A percentile compares a stretch with the other conserved stretches of the same genome.
phyloP scores from a whole-genome alignment of 1,284 basidiomycete species.

The Puccinia novopanici region DNA sequence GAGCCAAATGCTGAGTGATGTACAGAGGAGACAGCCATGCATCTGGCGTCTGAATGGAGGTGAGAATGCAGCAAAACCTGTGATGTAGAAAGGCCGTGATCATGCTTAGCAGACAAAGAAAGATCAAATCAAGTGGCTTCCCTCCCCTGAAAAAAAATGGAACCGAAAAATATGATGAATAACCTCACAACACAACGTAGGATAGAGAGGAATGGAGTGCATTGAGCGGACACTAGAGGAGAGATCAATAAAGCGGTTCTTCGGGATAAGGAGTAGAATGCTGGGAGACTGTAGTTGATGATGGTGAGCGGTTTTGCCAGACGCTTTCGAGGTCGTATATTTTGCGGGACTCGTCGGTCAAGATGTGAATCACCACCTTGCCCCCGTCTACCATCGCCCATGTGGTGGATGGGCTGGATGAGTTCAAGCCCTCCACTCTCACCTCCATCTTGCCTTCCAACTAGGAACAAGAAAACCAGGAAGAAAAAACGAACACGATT shows the following conservation, averaged over 20 bases:
- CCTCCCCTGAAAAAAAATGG: no score
- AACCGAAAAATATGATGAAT: no score
- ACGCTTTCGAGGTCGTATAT: slow-evolving; percentile 55
- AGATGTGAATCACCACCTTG: slow-evolving; percentile 55
- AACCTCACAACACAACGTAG: background rate
- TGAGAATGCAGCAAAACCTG: no score
- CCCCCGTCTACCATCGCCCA: slow-evolving; percentile 57
- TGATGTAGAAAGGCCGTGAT: no score
- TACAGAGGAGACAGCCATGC: no score
- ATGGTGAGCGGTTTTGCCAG: slow-evolving; percentile 46
- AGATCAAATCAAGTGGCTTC: no score
- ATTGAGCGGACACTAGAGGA: background rate
- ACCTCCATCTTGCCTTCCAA: slow-evolving; percentile 22
- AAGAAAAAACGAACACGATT: slow-evolving; percentile 51
- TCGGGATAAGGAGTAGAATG: background rate
- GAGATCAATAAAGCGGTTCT: background rate
- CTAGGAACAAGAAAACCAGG: slow-evolving; percentile 31
- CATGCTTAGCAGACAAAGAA: no score
- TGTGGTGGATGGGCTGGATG: slow-evolving; percentile 56
- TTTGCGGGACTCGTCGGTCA: slow-evolving; percentile 54
- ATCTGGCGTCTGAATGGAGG: no score
- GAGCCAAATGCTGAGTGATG: no score
- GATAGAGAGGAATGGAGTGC: background rate
- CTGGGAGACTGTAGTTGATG: background rate
- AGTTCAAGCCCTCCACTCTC: slow-evolving; percentile 66